Evolutionary conservation across 2,329 filamentous ascomycete species (phyloP).

Genomic region (Diaporthe sp.): DNA sequence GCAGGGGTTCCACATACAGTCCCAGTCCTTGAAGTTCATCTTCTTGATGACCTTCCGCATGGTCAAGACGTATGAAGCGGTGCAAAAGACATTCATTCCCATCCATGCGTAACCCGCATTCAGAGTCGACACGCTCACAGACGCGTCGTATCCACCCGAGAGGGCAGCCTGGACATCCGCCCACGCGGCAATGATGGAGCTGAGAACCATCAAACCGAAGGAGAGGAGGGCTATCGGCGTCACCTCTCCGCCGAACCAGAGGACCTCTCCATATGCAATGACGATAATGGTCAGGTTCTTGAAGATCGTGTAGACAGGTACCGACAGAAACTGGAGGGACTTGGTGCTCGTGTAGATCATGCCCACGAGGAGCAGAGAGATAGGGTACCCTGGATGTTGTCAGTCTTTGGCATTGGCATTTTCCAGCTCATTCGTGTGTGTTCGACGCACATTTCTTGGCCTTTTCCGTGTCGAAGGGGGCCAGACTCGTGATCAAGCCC

Average conservation of each 20-base stretch:
- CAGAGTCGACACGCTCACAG: conserved; percentile 85
- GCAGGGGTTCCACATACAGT: conserved; percentile 77
- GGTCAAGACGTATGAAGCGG: conserved; percentile 87
- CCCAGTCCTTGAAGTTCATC: conserved; percentile 99
- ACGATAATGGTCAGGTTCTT: conserved; percentile 99
- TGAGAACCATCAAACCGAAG: conserved; percentile 96
- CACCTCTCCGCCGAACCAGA: conserved; percentile 97
- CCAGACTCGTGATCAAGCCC: conserved; percentile 85
- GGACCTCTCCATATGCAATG: conserved; percentile 97
- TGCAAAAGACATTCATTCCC: conserved; percentile 96
- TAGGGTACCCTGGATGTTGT: conserved; percentile 83
- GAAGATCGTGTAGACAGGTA: conserved; percentile 99
- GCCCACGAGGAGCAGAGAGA: conserved; percentile 93
- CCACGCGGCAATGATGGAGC: conserved; percentile 95
- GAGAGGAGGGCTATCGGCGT: conserved; percentile 89
- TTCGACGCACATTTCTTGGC: conserved; percentile 85
- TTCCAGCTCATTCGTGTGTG: neutral
- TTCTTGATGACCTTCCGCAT: conserved; percentile 99
- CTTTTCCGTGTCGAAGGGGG: conserved; percentile 88
- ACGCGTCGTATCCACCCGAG: conserved; percentile 67
- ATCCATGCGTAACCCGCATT: conserved; percentile 99
- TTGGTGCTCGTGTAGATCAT: conserved; percentile 99
- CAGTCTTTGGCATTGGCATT: conserved; percentile 29
- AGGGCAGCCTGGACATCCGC: conserved; percentile 93
- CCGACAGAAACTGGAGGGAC: conserved; percentile 94